Evolutionary conservation across 2,329 filamentous ascomycete genomes (phyloP), one percentile per base, ranked within the genome.

Genomic region (Hawksworthiomyces lignivorus): DNA sequence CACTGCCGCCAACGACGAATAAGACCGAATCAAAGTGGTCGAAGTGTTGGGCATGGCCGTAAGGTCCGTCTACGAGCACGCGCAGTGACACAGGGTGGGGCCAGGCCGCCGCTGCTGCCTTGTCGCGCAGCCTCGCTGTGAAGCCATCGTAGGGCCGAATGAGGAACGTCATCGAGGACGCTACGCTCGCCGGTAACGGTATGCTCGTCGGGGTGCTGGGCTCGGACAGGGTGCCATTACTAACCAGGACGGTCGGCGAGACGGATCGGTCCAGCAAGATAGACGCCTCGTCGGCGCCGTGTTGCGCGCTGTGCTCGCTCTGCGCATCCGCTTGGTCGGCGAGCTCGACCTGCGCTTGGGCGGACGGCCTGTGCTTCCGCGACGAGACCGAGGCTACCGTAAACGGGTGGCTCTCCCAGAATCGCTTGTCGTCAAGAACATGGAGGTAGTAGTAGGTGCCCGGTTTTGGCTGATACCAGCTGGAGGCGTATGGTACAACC

Each of bases 391-490:
- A 42, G 0, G 67, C 67, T 14, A 72, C 62, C 0, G 69, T 72
- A 34, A 73, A 73, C 0, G 69, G 69, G 27, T 73, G 69, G 43
- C 65, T 70, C 43, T 73, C 67, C 69, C 69, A 72, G 41, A 61
- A 62, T 2, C 58, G 55, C 12, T 49, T 38, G 21, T 60, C 61
- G 43, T 63, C 56, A 7, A 71, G 58, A 3, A 67, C 53, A 30
- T 65, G 62, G 1, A 72, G 48, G 43, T 69, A 72, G 48, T 67
- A 72, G 46, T 59, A 70, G 0, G 63, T 69, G 0, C 69, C 69
- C 0, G 67, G 60, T 0, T 47, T 36, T 1, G 62, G 61, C 12
- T 52, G 42, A 36, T 46, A 47, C 15, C 39, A 15, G 22, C 56
- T 59, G 1, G 49, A 53, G 2, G 50, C 51, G 44, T 58, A 57